A percentile compares a stretch with the other conserved stretches of the same genome.
Conservation (phyloP, 371 early-diverging fungal genomes). For the Lichtheimia hyalospora region DNA sequence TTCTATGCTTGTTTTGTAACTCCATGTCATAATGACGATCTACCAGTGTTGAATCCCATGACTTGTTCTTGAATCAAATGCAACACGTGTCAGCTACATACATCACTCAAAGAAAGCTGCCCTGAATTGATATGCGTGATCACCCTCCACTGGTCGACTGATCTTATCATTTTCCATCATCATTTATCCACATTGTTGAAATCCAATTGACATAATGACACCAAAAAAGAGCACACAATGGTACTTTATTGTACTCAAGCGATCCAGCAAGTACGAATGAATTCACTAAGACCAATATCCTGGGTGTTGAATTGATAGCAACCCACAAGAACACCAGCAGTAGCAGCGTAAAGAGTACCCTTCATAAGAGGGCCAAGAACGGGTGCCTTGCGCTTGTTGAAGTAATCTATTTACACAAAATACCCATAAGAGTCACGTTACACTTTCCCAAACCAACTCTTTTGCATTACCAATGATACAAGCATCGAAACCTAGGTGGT, state of each 20-base stretch:
- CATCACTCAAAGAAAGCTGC: background rate
- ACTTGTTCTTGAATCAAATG: no score
- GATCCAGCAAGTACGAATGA: conserved; percentile 80
- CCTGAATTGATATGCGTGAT: background rate
- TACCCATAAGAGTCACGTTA: background rate
- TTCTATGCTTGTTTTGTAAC: no score
- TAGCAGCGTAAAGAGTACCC: conserved; percentile 67
- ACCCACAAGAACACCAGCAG: conserved; percentile 80
- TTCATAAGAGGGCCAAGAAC: conserved; percentile 59
- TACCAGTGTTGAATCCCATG: no score
- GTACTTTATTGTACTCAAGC: conserved; percentile 45
- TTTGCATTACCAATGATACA: conserved; percentile 49
- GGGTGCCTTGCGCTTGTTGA: conserved; percentile 71
- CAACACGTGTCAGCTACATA: background rate
- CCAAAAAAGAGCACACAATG: background rate
- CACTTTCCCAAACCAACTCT: background rate
- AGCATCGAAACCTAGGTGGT: conserved; percentile 51
- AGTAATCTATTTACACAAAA: conserved; percentile 72
- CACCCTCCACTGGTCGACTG: background rate
- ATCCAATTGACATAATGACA: background rate
- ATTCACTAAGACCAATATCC: conserved; percentile 92
- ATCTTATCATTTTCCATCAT: background rate
- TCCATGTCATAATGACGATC: no score
- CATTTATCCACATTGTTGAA: background rate
- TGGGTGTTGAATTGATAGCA: conserved; percentile 93